Base-by-base conservation (phyloP, 2,329 filamentous ascomycete genomes). In the Botryotinia convoluta region DNA sequence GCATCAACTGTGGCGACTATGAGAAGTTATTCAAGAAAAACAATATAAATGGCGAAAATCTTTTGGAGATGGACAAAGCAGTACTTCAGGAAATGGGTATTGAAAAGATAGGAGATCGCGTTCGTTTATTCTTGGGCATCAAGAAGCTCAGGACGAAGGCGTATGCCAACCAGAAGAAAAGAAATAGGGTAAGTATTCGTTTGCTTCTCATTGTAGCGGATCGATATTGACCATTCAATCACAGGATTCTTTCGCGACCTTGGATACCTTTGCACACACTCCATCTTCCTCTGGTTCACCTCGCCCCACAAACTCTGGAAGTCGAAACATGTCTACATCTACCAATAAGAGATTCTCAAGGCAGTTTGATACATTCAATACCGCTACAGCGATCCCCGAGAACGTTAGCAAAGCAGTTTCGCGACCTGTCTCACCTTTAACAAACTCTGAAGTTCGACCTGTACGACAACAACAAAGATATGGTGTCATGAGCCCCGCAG, bases 81-180 rank as follows among this genome's bases (percentile, higher is more conserved):
- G 94, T 97, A 59, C 87, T 99, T 76, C 97, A 97, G 83, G 96
- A 99, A 82, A 97, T 99, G 90, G 96, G 96, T 61, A 95, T 99
- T 78, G 97, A 97, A 78, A 99, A 98, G 83, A 93, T 99, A 77
- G 96, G 96, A 76, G 96, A 99, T 82, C 91, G 96, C 71, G 95
- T 99, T 51, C 93, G 95, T 76, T 91, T 99, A 75, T 95, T 94
- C 79, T 87, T 95, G 75, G 91, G 91, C 77, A 94, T 95, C 81
- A 95, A 95, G 84, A 93, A 94, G 82, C 85, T 96, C 73, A 87
- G 93, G 76, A 94, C 91, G 72, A 93, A 90, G 82, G 89, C 92
- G 8, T 92, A 92, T 77, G 89, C 91, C 74, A 93, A 92, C 79
- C 90, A 91, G 78, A 93, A 92, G 83, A 94, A 94, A 84, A 90